Evolutionary conservation across 2,329 filamentous ascomycete genomes (phyloP).

Genomic region (Albophoma yamanashiensis): DNA sequence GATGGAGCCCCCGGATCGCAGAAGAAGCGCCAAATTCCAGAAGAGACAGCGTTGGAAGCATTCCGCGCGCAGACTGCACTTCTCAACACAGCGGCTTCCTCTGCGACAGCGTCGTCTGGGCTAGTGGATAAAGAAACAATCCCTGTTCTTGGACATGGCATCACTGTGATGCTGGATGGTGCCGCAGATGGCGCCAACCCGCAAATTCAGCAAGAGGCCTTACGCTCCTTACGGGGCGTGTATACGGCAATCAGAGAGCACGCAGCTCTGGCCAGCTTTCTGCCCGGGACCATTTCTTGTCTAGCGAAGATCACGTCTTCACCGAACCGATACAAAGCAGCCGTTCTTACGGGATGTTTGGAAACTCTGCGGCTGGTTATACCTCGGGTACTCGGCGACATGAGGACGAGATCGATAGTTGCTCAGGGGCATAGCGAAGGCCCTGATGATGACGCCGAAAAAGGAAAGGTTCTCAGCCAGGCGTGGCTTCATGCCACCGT

Average conservation of each 20-base stretch:
- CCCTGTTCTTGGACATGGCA: conserved; percentile 70
- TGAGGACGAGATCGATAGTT: conserved; percentile 38
- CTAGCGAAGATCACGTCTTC: conserved; percentile 66
- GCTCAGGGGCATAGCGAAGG: conserved; percentile 16
- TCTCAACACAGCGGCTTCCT: conserved; percentile 46
- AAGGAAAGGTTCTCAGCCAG: conserved; percentile 29
- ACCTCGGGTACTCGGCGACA: conserved; percentile 44
- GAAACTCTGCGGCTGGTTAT: conserved; percentile 45
- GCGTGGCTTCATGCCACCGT: conserved; percentile 73
- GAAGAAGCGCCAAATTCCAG: conserved; percentile 38
- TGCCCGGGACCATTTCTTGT: conserved; percentile 79
- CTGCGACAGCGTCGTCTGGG: conserved; percentile 34
- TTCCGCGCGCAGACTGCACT: conserved; percentile 61
- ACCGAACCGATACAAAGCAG: conserved; percentile 44
- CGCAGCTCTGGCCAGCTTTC: conserved; percentile 70
- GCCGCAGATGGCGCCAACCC: conserved; percentile 53
- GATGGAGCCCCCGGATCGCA: conserved; percentile 54
- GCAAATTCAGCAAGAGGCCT: conserved; percentile 61
- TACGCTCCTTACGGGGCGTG: conserved; percentile 52
- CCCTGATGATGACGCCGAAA: conserved; percentile 11
- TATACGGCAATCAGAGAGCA: conserved; percentile 56
- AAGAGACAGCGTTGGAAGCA: conserved; percentile 65
- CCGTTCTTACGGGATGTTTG: conserved; percentile 54
- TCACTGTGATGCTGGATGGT: conserved; percentile 70
- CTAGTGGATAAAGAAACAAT: conserved; percentile 50